Base-by-base conservation (phyloP, 805 yeast species). In the Candida schatavii region DNA sequence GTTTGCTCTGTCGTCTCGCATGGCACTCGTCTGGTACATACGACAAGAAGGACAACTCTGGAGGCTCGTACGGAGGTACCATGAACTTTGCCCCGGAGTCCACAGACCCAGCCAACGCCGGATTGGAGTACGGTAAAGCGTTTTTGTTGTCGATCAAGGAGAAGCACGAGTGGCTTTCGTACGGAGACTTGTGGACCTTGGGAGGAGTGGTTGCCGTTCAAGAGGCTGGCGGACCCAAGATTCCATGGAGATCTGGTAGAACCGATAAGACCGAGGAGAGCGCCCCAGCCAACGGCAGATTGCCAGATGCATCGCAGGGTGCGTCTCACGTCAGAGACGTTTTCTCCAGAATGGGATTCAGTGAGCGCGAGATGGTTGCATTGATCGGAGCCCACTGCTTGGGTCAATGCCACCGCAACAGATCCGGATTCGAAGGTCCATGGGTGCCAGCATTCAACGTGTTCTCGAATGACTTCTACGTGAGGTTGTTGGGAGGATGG, bases 181-280 rank as follows among this genome's bases (percentile, higher is more conserved):
- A 81, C 59, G 91, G 95, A 44, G 96, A 87, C 61, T 68, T 87
- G 51, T 86, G 83, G 70, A 84, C 93, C 5, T 68, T 85, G 37
- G 89, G 81, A 27, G 95, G 95, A 40, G 88, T 83, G 30, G 79
- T 74, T 35, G 93, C 91, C 1, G 66, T 88, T 41, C 91, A 88
- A 64, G 86, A 77, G 55, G 66, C 84, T 66, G 85, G 85, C 20
- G 95, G 95, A 4, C 95, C 95, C 28, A 74, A 78, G 50, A 69
- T 87, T 43, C 72, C 76, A 15, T 88, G 96, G 96, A 81, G 80
- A 62, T 83, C 93, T 5, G 97, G 96, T 32, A 72, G 96, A 61
- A 68, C 74, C 6, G 88, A 87, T 57, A 62, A 59, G 2, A 81
- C 74, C 45, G 55, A 66, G 14, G 47, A 53, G 15, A 74, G 77